phyloP scores from a whole-genome alignment of 2,329 filamentous ascomycete species.

The Emmonsia crescens region DNA sequence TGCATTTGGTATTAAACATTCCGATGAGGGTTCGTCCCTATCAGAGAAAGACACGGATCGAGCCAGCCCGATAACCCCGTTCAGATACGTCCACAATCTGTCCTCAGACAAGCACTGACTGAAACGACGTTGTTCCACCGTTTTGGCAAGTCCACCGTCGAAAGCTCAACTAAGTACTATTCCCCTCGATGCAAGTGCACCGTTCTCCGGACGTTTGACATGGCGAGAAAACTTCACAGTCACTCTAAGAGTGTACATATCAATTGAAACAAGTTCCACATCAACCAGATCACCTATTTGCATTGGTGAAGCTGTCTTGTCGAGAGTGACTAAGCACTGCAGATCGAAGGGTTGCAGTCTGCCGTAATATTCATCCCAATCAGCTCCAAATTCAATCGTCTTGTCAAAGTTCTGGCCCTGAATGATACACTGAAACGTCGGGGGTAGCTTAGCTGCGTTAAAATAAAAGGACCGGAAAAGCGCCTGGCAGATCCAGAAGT shows the following conservation, averaged over 20 bases:
- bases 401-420: constrained; percentile 22
- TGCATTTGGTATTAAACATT: neutral
- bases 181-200: constrained; percentile 1
- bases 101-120: neutral
- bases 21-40: neutral
- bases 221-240: constrained; percentile 9
- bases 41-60: too few relatives aligned
- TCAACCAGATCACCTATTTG: constrained; percentile 14
- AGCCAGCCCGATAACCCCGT: neutral
- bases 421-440: constrained; percentile 33
- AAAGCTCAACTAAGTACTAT: neutral
- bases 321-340: constrained; percentile 11
- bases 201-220: constrained; percentile 9
- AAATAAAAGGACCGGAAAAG: constrained; percentile 50
- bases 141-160: neutral
- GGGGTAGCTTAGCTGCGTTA: constrained; percentile 41
- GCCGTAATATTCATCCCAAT: constrained; percentile 10
- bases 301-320: constrained; percentile 5
- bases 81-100: neutral
- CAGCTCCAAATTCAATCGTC: constrained; percentile 7
- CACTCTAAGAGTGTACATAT: constrained; percentile 13
- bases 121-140: neutral
- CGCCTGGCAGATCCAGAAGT: constrained; percentile 44
- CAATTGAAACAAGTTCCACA: constrained; percentile 10
- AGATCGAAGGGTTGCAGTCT: constrained; percentile 14